Conservation (phyloP, 768 basidiomycete species). For the Austroboletus eburneus region DNA sequence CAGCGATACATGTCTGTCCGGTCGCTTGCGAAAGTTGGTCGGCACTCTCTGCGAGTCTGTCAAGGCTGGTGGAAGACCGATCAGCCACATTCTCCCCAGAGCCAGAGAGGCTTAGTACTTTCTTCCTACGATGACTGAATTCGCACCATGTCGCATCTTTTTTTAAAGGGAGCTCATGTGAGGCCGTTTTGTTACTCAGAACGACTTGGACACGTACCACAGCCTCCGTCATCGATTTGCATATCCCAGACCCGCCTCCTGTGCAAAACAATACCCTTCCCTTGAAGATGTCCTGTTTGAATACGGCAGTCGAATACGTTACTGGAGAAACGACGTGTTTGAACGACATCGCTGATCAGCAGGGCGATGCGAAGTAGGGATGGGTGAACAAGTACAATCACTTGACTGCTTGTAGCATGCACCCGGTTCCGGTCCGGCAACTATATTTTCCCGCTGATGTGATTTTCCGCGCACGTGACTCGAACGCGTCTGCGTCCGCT, state of each 20-base stretch:
- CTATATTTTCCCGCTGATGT: too few relatives aligned
- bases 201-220: slow-evolving; percentile 50
- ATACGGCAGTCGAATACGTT: slow-evolving; percentile 55
- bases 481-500: slow-evolving; percentile 11
- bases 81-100: too few relatives aligned
- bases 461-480: slow-evolving; percentile 23
- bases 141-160: slow-evolving; percentile 83
- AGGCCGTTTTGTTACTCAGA: too few relatives aligned
- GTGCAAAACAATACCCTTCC: slow-evolving; percentile 91
- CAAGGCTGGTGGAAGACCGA: slow-evolving; percentile 43
- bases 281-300: slow-evolving; percentile 78
- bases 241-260: slow-evolving; percentile 91
- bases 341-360: slow-evolving; percentile 33
- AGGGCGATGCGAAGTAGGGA: background rate
- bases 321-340: slow-evolving; percentile 41
- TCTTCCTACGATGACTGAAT: slow-evolving; percentile 79
- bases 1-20: slow-evolving; percentile 64
- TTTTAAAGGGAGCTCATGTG: too few relatives aligned
- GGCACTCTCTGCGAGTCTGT: slow-evolving; percentile 66
- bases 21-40: slow-evolving; percentile 67
- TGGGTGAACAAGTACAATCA: too few relatives aligned
- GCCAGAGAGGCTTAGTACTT: slow-evolving; percentile 63
- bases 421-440: too few relatives aligned
- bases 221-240: slow-evolving; percentile 80
- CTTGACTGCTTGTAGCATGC: too few relatives aligned